Base-by-base conservation (phyloP, 352 stramenopile species). In the Pythium insidiosum region DNA sequence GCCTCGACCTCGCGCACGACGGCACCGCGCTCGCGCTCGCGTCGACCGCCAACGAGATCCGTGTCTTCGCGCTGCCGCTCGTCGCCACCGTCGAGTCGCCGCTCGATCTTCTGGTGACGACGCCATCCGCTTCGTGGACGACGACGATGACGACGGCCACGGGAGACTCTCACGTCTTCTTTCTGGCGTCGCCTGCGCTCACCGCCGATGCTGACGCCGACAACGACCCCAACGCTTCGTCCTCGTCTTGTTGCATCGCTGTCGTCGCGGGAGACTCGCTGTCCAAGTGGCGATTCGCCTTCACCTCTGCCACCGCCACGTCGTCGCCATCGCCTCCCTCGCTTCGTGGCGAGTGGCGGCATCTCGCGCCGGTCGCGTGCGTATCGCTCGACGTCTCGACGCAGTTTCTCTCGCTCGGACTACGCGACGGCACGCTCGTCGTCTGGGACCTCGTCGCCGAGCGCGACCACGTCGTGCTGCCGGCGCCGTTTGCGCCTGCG, bases 391-490 rank as follows among this genome's bases (percentile, higher is more conserved):
- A 83, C 34, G 26, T 58, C 3, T 74, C 68, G 24, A 74, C 71
- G 10, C 62, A 79, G 33, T 79, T 70, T 25, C 21, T 86, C 7
- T 56, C 46, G 1, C 43, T 81, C 0, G 67, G 67, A 0, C 65
- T 80, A n/a, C 52, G 53, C 3, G 60, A 80, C 30, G 73, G 76
- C 18, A 50, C 64, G 3, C 15, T 75, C 1, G 48, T 68, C 7
- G 57, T 86, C 13, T 87, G 73, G 70, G 50, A 89, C 44, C 33
- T 74, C 13, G 45, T 85, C 9, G 58, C 63, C 18, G 61, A 83
- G 23, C 41, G 44, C 9, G 65, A 80, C 31, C 56, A 71, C 48
- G 48, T 37, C 6, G 43, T 62, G 26, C 22, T 62, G 5, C 12
- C 41, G n/a, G 21, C 42, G 13, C 41, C 16, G 16, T 43, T 18